phyloP scores from a whole-genome alignment of 441 rosid species.

The Euphorbia corollata region DNA sequence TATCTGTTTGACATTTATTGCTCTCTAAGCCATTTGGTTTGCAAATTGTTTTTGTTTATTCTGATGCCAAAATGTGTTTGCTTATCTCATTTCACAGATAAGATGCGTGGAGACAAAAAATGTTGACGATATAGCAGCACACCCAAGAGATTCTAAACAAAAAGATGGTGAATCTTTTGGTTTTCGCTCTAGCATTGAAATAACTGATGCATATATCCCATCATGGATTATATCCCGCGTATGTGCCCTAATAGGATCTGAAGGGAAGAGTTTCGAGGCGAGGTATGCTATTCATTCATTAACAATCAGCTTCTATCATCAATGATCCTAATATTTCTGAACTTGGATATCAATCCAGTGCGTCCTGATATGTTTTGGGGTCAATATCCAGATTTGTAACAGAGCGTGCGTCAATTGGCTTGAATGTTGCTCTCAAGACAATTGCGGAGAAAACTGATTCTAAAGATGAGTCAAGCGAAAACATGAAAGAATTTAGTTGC shows the following conservation, averaged over 20 bases:
- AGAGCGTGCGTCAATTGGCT: no score
- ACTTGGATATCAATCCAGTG: no score
- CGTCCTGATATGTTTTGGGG: no score
- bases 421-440: no score
- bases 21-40: neutral
- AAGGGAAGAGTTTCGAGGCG: slow-evolving; percentile 62
- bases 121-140: slow-evolving; percentile 30
- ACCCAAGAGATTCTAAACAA: slow-evolving; percentile 19
- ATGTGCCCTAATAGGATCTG: slow-evolving; percentile 48
- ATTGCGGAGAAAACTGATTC: no score
- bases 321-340: neutral
- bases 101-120: slow-evolving; percentile 62
- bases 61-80: slow-evolving; percentile 5
- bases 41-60: neutral
- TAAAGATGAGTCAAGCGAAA: no score
- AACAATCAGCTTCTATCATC: slow-evolving; percentile 4
- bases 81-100: slow-evolving; percentile 41
- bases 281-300: slow-evolving; percentile 40
- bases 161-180: slow-evolving; percentile 23
- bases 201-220: slow-evolving; percentile 59
- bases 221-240: slow-evolving; percentile 78
- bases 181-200: slow-evolving; percentile 53
- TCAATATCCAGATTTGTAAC: no score
- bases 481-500: no score
- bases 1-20: no score